Base-by-base conservation (phyloP, 345 rosid genomes). In the Rhizophora apiculata region DNA sequence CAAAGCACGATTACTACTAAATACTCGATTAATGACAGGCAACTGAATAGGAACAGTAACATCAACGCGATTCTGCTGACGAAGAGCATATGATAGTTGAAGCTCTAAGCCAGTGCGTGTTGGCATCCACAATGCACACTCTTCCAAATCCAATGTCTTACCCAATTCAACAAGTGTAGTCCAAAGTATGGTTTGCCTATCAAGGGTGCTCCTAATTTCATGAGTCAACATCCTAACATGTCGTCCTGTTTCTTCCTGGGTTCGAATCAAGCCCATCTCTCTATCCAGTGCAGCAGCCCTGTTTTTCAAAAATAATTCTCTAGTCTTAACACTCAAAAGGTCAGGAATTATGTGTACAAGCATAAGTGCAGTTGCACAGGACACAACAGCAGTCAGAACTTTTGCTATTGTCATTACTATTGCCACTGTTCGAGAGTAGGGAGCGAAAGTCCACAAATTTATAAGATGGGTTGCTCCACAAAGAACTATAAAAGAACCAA, bases 71-170 rank as follows among this genome's bases (percentile, higher is more conserved):
- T 96, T 94, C 80, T 89, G 98, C 74, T 92, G 99, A 67, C 86
- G 90, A 76, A 96, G 93, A 13, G 99, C 88, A 68, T 90, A 88
- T 9, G 97, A 87, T 11, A 96, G 99, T 68, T 89, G 98, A 63
- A 96, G 85, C 83, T 96, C 99, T 71, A 96, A 80, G 20, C 99
- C 99, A 51, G 94, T 90, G 30, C 96, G 91, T 6, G 98, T 96
- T 31, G 99, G 99, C 99, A 96, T 96, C 99, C 99, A 96, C 82
- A 92, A 77, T 9, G 98, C 97, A 75, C 99, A 96, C 78, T 92
- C 99, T 77, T 96, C 97, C 79, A 96, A 69, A 27, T 79, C 92
- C 75, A 96, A 80, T 8, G 98, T 92, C 74, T 98, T 83, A 22
- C 97, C 97, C 69, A 96, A 85, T 76, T 96, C 99, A 74, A 96